Evolutionary conservation across 257 asterid genomes (phyloP).

Genomic region (Nicotiana otophora): DNA sequence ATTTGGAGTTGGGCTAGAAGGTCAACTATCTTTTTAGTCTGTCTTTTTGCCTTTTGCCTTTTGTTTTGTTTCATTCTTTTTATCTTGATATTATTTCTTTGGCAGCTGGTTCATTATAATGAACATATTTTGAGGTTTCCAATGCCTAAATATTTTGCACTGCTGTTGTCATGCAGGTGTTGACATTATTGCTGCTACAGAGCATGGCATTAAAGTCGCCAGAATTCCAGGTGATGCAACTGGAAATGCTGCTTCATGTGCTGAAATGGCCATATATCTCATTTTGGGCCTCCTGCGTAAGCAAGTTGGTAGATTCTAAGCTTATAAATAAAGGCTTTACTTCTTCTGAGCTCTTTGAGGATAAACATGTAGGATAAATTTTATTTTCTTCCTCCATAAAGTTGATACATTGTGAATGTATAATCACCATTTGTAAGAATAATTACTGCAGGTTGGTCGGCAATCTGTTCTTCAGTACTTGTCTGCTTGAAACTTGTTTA

Average conservation of each 20-base stretch:
- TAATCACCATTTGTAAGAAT: not conserved
- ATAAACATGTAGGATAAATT: not conserved
- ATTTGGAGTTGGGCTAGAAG: slow-evolving; percentile 95
- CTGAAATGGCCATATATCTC: slow-evolving; percentile 95
- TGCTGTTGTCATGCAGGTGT: slow-evolving; percentile 40
- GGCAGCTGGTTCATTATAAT: not conserved
- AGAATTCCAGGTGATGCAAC: slow-evolving; percentile 75
- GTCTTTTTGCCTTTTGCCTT: not conserved
- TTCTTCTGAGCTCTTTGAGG: not conserved
- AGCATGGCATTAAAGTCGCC: slow-evolving; percentile 83
- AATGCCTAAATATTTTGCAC: not conserved
- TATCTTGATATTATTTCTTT: not conserved
- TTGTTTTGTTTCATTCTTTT: not conserved
- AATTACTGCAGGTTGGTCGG: not conserved
- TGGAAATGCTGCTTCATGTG: slow-evolving; percentile 95
- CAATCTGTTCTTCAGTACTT: not conserved
- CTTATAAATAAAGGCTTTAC: slow-evolving; percentile 13
- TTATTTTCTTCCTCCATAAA: not conserved
- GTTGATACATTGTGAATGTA: not conserved
- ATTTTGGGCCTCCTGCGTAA: slow-evolving; percentile 95
- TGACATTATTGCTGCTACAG: slow-evolving; percentile 76
- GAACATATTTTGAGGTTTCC: not conserved
- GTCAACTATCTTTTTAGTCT: slow-evolving; percentile 27
- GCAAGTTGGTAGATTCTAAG: slow-evolving; percentile 57
- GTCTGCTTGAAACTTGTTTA: not conserved